Evolutionary conservation across 2,329 filamentous ascomycete species (phyloP), one percentile per base, ranked within the genome.

Genomic region (Paracoccidioides brasiliensis): DNA sequence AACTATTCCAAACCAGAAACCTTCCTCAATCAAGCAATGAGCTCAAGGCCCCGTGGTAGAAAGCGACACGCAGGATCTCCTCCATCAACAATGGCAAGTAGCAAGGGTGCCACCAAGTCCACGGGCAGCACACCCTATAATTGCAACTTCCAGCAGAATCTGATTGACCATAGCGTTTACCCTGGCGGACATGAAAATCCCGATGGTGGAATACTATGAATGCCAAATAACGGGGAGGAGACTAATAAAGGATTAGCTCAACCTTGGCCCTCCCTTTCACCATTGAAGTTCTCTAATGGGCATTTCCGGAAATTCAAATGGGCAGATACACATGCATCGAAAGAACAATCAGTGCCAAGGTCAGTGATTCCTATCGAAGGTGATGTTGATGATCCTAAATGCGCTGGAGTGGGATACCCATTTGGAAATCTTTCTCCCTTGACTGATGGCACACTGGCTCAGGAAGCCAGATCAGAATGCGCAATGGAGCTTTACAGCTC

Each of bases 391-490:
- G 56, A 66, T 56, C 37, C 60, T 57, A 63, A 59, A 61, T 61
- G 63, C 55, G 37, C 57, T 22, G 58, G 51, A 50, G 60, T 63
- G 37, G 61, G 66, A 40, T 61, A 67, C 6, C 37, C 59, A 3
- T 74, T 75, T 54, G 57, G 45, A 28, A 72, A 72, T 55, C 67
- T 75, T 46, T 61, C 65, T n/a, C 61, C 58, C 43, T 62, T 76
- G 33, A 71, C 66, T 3, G 63, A 71, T 54, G 62, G 63, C 1
- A 66, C 60, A 45, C 46, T 62, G 14, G 52, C 49, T 10, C 50
- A 55, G 12, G 63, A 69, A 69, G 51, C 66, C 63, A 35, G 65
- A 70, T 59, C 55, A 63, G 22, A 22, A 22, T 22, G 22, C 22
- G 22, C 22, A 2, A 22, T 22, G 22, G 22, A 22, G 22, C 22